phyloP scores from a whole-genome alignment of 208 protist genomes.

The Trypanosoma theileri region DNA sequence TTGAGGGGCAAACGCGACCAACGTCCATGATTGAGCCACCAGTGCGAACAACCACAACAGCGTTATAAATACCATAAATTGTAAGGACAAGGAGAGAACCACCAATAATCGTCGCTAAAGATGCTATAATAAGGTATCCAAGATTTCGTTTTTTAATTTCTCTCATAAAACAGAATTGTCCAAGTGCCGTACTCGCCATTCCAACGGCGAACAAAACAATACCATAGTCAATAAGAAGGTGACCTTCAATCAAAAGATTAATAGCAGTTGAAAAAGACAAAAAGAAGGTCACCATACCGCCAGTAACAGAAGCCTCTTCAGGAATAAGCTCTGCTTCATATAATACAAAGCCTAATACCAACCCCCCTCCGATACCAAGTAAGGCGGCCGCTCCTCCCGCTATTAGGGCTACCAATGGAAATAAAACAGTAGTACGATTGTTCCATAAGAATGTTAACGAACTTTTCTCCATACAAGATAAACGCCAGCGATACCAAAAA shows the following conservation, averaged over 20 bases:
- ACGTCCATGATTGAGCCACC: constrained; percentile 56
- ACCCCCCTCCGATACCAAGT: constrained; percentile 83
- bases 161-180: constrained; percentile 72
- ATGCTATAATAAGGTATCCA: constrained; percentile 62
- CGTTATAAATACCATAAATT: constrained; percentile 74
- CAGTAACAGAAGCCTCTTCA: constrained; percentile 73
- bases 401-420: constrained; percentile 65
- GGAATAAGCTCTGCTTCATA: constrained; percentile 76
- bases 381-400: constrained; percentile 75
- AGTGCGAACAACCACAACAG: constrained; percentile 28
- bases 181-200: constrained; percentile 51
- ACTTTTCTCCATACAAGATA: constrained; percentile 32
- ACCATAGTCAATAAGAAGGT: constrained; percentile 63
- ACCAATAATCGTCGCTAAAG: constrained; percentile 58
- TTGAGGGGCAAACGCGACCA: constrained; percentile 42
- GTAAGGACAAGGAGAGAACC: constrained; percentile 72
- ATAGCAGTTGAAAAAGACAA: constrained; percentile 69
- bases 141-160: constrained; percentile 66
- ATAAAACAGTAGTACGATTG: constrained; percentile 43
- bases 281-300: constrained; percentile 76
- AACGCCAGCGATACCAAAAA: constrained; percentile 37
- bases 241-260: constrained; percentile 53
- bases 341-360: constrained; percentile 81
- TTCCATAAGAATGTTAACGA: constrained; percentile 67
- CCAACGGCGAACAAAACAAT: constrained; percentile 66